phyloP scores from a whole-genome alignment of 2,329 filamentous ascomycete genomes.

The Myriosclerotinia curreyana region DNA sequence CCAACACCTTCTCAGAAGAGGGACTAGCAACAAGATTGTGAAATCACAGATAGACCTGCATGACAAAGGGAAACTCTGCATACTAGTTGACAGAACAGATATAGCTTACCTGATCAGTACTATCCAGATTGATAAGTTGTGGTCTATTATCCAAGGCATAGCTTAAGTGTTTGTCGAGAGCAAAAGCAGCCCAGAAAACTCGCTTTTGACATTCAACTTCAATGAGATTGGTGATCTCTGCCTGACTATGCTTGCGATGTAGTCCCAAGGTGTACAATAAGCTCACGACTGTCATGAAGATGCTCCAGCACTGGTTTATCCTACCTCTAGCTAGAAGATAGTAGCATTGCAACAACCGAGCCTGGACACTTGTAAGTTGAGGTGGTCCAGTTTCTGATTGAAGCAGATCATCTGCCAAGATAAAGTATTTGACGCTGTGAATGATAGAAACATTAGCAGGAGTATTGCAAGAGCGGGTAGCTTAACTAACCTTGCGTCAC shows the following conservation, averaged over 20 bases:
- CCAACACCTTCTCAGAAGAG: neutral
- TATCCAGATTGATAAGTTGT: neutral
- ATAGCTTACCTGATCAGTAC: conserved; percentile 11
- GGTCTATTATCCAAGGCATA: conserved; percentile 1
- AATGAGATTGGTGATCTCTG: conserved; percentile 39
- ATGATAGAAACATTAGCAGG: conserved; percentile 21
- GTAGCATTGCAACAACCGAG: conserved; percentile 42
- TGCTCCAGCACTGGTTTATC: conserved; percentile 40
- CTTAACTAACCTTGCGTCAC: neutral
- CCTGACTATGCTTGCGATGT: conserved; percentile 30
- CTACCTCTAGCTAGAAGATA: conserved; percentile 39
- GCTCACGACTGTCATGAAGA: conserved; percentile 37
- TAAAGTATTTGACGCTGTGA: conserved; percentile 30
- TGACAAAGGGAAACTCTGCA: neutral
- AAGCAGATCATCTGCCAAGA: conserved; percentile 37
- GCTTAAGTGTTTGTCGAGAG: conserved; percentile 58
- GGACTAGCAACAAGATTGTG: neutral
- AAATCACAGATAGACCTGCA: neutral
- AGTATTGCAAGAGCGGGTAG: neutral
- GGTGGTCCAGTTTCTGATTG: conserved; percentile 38
- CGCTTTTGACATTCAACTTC: conserved; percentile 50
- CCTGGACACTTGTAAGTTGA: conserved; percentile 41
- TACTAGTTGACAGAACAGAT: neutral
- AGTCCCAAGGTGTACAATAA: conserved; percentile 39
- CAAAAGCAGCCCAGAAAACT: conserved; percentile 63